Base-by-base conservation (phyloP, 1,139 yeast genomes). In the Geotrichum fermentans region DNA sequence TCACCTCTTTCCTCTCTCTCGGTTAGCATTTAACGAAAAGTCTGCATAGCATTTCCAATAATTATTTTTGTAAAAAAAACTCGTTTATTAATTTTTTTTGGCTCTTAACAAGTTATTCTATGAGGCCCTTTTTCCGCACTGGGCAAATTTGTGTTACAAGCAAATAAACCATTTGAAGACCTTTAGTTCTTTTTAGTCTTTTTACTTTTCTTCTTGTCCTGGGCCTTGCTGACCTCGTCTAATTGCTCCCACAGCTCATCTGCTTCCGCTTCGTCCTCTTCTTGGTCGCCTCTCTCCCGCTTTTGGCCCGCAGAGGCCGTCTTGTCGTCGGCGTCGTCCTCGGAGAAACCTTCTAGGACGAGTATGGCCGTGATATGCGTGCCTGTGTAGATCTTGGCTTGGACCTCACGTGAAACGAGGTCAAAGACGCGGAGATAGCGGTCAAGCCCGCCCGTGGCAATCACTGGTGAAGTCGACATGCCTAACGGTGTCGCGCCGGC, bases 341-440 rank as follows among this genome's bases (percentile, higher is more conserved):
- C 55, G 16, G 59, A 62, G 17, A 58, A 53, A 2, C 57, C 66
- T 22, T 61, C 61, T 30, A 87, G 57, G 4, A 86, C 64, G 43
- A 73, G 61, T 10, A 85, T 73, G 26, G 73, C 72, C 42, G 79
- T 75, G n/a, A 86, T 74, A 60, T 85, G 88, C 3, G 87, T 78
- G 2, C 95, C 95, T 33, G 83, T 62, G 59, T 78, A 90, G 11
- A 87, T 83, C 61, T 87, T 88, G 10, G 80, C 88, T 16, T 82
- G 67, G 46, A 79, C 70, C 43, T 78, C 77, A 47, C 95, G 72
- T 0, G 79, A 66, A 1, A 67, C 69, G 6, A 80, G 62, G 55
- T 86, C 83, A 65, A 78, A 90, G 2, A 86, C 86, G 51, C 97
- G 75, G 38, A 88, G 73, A 63, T 88, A 90, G 61, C 96, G 74